phyloP scores from a whole-genome alignment of 805 yeast species.

The Metschnikowia hibisci region DNA sequence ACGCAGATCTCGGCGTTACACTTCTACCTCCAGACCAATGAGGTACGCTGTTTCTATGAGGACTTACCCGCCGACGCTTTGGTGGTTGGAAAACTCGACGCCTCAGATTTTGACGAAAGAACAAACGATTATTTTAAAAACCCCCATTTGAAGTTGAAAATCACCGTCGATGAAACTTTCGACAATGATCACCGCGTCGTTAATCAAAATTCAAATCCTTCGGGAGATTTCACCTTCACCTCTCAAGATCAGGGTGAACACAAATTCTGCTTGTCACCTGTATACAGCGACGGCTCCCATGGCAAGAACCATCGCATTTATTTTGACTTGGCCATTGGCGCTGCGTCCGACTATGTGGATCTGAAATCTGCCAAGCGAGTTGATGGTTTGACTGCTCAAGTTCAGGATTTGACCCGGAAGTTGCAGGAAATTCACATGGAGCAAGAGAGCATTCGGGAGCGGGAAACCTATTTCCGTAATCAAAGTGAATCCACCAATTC shows the following conservation, averaged over 20 bases:
- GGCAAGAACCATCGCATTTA: slow-evolving; percentile 62
- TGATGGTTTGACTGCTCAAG: slow-evolving; percentile 50
- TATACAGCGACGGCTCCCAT: slow-evolving; percentile 66
- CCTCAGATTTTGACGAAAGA: slow-evolving; percentile 53
- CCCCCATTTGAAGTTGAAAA: slow-evolving; percentile 55
- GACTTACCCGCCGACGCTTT: slow-evolving; percentile 75
- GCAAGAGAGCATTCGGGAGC: slow-evolving; percentile 65
- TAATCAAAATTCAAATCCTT: slow-evolving; percentile 55
- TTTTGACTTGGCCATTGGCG: slow-evolving; percentile 70
- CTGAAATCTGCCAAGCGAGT: slow-evolving; percentile 54
- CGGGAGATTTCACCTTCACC: slow-evolving; percentile 73
- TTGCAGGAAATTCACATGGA: slow-evolving; percentile 59
- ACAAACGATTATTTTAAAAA: slow-evolving; percentile 48
- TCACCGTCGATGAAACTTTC: slow-evolving; percentile 51
- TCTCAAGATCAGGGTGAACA: slow-evolving; percentile 85
- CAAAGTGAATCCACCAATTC: slow-evolving; percentile 72
- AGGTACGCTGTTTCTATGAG: slow-evolving; percentile 78
- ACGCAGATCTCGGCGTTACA: slow-evolving; percentile 50
- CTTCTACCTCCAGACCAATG: slow-evolving; percentile 73
- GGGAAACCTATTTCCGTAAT: slow-evolving; percentile 75
- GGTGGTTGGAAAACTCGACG: slow-evolving; percentile 71
- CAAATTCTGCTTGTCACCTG: slow-evolving; percentile 63
- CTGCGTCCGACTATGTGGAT: slow-evolving; percentile 57
- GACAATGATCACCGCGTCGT: slow-evolving; percentile 80
- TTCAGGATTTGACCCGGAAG: slow-evolving; percentile 54